Evolutionary conservation across 768 basidiomycete genomes (phyloP).

Genomic region (Podaxis mareebaensis): DNA sequence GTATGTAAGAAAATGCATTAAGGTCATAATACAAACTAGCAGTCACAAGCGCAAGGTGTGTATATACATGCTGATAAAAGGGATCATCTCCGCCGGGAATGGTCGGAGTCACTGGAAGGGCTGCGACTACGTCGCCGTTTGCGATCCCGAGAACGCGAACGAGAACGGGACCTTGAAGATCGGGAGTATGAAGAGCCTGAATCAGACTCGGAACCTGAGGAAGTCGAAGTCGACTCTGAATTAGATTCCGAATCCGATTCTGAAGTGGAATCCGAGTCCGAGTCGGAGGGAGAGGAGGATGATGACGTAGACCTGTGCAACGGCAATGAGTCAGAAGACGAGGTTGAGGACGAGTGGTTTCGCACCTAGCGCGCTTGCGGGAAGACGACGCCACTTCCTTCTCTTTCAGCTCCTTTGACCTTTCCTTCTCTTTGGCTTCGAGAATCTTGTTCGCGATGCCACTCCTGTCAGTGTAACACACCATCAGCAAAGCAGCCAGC

Average conservation of each 20-base stretch:
- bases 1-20: background rate
- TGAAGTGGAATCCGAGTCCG: constrained; percentile 40
- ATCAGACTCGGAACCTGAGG: constrained; percentile 39
- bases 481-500: background rate
- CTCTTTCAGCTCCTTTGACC: constrained; percentile 45
- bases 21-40: background rate
- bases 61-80: background rate
- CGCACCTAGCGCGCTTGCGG: constrained; percentile 13
- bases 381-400: constrained; percentile 22
- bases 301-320: constrained; percentile 21
- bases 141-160: constrained; percentile 14
- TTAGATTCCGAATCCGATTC: constrained; percentile 42
- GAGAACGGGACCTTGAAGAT: constrained; percentile 25
- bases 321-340: constrained; percentile 6
- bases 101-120: constrained; percentile 10
- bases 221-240: constrained; percentile 38
- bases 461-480: constrained; percentile 37
- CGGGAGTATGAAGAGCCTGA: constrained; percentile 30
- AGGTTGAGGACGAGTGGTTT: background rate
- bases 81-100: constrained; percentile 2
- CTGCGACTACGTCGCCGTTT: constrained; percentile 21
- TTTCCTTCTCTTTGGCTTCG: constrained; percentile 78
- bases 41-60: background rate
- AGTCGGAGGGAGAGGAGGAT: constrained; percentile 41
- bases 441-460: constrained; percentile 88